A percentile compares a stretch with the other conserved stretches of the same genome.
Conservation (phyloP, 768 basidiomycete species). For the Naganishia friedmannii region DNA sequence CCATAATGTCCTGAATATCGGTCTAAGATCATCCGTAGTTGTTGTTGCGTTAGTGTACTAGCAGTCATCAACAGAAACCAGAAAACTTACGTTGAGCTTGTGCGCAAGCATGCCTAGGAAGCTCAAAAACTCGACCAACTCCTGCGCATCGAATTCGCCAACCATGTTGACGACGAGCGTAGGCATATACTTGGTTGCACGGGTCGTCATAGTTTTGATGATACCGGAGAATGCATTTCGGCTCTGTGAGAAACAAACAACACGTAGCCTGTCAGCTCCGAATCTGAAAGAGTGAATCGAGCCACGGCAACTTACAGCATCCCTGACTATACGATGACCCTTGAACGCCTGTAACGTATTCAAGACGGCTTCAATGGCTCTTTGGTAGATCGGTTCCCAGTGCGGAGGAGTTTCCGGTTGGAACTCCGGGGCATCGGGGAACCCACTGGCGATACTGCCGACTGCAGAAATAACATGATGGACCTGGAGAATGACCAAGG, state of each 20-base stretch:
- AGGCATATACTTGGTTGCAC: slow-evolving; percentile 81
- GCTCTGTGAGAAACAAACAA: slow-evolving; percentile 61
- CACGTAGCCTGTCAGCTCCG: neutral
- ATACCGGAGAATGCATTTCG: slow-evolving; percentile 91
- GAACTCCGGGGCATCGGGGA: slow-evolving; percentile 62
- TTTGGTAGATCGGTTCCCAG: slow-evolving; percentile 70
- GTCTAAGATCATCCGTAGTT: slow-evolving; percentile 55
- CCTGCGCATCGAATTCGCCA: slow-evolving; percentile 83
- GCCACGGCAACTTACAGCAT: slow-evolving; percentile 66
- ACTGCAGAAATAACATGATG: slow-evolving; percentile 94
- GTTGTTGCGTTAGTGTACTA: neutral
- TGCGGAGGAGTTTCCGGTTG: slow-evolving; percentile 66
- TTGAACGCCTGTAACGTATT: slow-evolving; percentile 86
- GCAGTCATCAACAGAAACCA: neutral
- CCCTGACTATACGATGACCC: slow-evolving; percentile 76
- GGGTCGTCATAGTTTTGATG: slow-evolving; percentile 80
- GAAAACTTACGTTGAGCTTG: slow-evolving; percentile 69
- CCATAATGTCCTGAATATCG: slow-evolving; percentile 81
- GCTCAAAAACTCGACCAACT: slow-evolving; percentile 90
- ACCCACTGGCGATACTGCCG: slow-evolving; percentile 92
- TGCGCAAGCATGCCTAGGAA: slow-evolving; percentile 89
- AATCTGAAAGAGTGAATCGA: neutral
- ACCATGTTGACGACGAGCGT: slow-evolving; percentile 86
- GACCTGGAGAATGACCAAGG: slow-evolving; percentile 75
- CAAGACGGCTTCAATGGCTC: slow-evolving; percentile 80